Percentiles rank a stretch among this genome's conserved stretches.
Conservation (phyloP, 257 asterid species). For the Rauvolfia tetraphylla region DNA sequence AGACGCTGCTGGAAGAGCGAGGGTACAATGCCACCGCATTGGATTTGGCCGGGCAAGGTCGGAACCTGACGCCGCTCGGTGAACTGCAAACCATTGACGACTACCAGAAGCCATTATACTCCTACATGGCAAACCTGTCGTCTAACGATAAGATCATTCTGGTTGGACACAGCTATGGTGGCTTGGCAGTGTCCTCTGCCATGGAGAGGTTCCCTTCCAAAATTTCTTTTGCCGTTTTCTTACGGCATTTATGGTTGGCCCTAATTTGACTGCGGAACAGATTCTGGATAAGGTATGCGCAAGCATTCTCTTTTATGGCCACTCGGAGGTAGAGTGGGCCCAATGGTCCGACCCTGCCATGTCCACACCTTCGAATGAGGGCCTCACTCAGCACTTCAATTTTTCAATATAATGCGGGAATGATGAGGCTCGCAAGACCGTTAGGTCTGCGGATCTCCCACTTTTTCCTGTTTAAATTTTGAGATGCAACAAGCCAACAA, state of each 20-base stretch:
- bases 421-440: too few species aligned
- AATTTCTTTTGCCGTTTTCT: neutral
- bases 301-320: too few species aligned
- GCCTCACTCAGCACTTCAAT: too few species aligned
- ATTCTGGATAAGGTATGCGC: neutral
- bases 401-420: too few species aligned
- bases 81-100: slow-evolving; percentile 1
- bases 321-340: too few species aligned
- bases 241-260: slow-evolving; percentile 10
- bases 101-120: slow-evolving; percentile 3
- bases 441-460: too few species aligned
- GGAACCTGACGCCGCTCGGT: neutral
- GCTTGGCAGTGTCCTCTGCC: slow-evolving; percentile 17
- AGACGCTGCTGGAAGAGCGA: too few species aligned
- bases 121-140: neutral
- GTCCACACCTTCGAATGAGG: too few species aligned
- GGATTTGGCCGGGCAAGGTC: slow-evolving; percentile 5
- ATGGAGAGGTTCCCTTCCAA: slow-evolving; percentile 12
- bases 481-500: too few species aligned
- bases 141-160: neutral
- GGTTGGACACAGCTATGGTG: slow-evolving; percentile 10
- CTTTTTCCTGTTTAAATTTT: too few species aligned
- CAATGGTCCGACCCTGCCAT: too few species aligned
- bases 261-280: neutral
- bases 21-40: too few species aligned